These are phyloP conservation scores for Penicillium griseofulvum DNA, from an alignment of 2,329 filamentous ascomycete species.

Conservation along the genomic window DNA sequence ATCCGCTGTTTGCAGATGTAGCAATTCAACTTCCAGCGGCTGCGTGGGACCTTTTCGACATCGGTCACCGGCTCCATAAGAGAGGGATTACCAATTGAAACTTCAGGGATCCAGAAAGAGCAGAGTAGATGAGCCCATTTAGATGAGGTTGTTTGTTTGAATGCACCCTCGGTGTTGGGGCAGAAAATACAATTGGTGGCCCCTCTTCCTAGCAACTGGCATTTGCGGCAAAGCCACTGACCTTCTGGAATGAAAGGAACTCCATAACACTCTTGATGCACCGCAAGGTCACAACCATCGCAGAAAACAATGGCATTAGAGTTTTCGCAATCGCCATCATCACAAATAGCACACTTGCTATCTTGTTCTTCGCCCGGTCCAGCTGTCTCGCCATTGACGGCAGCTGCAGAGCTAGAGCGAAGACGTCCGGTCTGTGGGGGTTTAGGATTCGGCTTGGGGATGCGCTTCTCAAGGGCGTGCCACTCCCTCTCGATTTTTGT, in stretches of 20 bases:
- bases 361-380: slow-evolving; percentile 85
- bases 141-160: slow-evolving; percentile 94
- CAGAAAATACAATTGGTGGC: slow-evolving; percentile 97
- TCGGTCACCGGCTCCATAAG: slow-evolving; percentile 99
- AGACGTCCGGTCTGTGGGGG: slow-evolving; percentile 92
- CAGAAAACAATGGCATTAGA: slow-evolving; percentile 99
- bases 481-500: slow-evolving; percentile 99
- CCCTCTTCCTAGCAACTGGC: slow-evolving; percentile 88
- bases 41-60: slow-evolving; percentile 94
- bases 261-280: slow-evolving; percentile 98
- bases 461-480: slow-evolving; percentile 92
- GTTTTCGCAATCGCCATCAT: slow-evolving; percentile 99
- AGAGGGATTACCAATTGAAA: slow-evolving; percentile 89
- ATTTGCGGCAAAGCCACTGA: slow-evolving; percentile 96
- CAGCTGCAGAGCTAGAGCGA: slow-evolving; percentile 87
- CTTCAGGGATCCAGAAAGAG: slow-evolving; percentile 97
- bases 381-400: slow-evolving; percentile 88
- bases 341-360: slow-evolving; percentile 95
- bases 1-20: slow-evolving; percentile 97
- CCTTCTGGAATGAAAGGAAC: slow-evolving; percentile 98
- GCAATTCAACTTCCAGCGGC: slow-evolving; percentile 87
- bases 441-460: slow-evolving; percentile 95
- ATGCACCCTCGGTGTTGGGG: slow-evolving; percentile 93
- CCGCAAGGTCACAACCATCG: slow-evolving; percentile 93
- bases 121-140: slow-evolving; percentile 97